Conservation (phyloP, 2,329 filamentous ascomycete species). For the Raffaelea ambrosiae region DNA sequence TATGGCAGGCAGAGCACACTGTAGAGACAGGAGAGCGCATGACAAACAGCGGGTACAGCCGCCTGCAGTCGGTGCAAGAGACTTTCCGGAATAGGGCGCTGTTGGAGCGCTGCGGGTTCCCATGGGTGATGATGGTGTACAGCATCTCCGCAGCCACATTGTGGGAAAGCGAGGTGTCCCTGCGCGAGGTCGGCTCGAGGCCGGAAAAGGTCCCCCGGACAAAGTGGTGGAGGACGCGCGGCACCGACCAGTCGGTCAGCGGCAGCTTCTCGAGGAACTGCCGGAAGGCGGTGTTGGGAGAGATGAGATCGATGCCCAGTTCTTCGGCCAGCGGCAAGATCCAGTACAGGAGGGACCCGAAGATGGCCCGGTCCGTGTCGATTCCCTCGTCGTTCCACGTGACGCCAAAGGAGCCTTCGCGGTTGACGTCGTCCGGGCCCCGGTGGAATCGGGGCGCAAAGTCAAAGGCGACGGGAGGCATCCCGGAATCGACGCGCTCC, state of each 20-base stretch:
- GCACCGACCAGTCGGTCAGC: conserved; percentile 3
- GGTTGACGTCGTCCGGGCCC: conserved; percentile 4
- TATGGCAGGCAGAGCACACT: background rate
- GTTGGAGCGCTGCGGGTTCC: too few relatives aligned
- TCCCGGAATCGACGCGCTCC: background rate
- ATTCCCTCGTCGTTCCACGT: conserved; percentile 7
- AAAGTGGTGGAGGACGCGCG: background rate
- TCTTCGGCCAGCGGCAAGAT: background rate
- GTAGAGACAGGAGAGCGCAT: too few relatives aligned
- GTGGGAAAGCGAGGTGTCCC: too few relatives aligned
- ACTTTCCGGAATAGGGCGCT: too few relatives aligned
- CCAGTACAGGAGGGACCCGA: background rate
- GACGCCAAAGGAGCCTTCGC: conserved; percentile 8
- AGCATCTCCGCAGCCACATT: too few relatives aligned
- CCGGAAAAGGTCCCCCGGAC: background rate
- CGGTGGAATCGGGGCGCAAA: conserved; percentile 9
- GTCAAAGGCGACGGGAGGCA: conserved; percentile 4
- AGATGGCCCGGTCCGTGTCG: conserved; percentile 2
- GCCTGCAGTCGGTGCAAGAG: too few relatives aligned
- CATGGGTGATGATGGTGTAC: too few relatives aligned
- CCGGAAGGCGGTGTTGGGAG: conserved; percentile 2
- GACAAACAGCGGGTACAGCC: too few relatives aligned
- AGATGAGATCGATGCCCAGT: conserved; percentile 3
- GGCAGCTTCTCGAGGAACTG: conserved; percentile 8
- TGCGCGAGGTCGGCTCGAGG: too few relatives aligned